Evolutionary conservation across 140 eudicot genomes (phyloP), one percentile per base, ranked within the genome.

Genomic region (Cichorium intybus): DNA sequence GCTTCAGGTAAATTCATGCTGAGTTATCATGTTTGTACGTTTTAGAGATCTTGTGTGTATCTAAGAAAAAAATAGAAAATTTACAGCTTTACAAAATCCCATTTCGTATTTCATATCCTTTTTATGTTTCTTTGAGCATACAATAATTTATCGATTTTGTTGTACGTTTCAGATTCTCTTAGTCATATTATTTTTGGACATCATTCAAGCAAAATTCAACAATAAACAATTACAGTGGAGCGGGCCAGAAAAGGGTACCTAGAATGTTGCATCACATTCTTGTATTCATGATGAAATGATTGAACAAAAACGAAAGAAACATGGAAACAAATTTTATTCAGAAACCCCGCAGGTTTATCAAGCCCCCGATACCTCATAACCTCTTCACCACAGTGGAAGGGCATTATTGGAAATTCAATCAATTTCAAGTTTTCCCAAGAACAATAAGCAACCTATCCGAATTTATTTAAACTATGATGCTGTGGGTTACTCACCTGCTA

Each of bases 251-350:
- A n/a, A n/a, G n/a, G n/a, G n/a, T n/a, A n/a, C n/a, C n/a, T n/a
- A n/a, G n/a, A 50, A 55, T 26, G 48, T 73, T 56, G 22, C 56
- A 54, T 69, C 88, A 27, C 94, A 85, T 79, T 79, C 94, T 9
- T 85, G 94, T 69, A 85, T 85, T 73, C 94, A 85, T 74, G 94
- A 85, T 74, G 83, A 85, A 61, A 85, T 85, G 23, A 76, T 85
- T 54, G 84, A 79, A 60, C 84, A 85, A 68, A 78, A 88, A 22
- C n/a, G n/a, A n/a, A 82, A 80, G 39, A 78, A 82, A 71, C 94
- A 88, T 29, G 94, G 94, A 31, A 79, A 72, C 33, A 66, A 79
- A 67, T 85, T 82, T 59, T 82, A 76, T 71, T 82, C 94, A n/a
- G 84, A 81, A 14, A 75, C 94, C 7, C 80, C 88, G 22, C 94